Base-by-base conservation (phyloP, 257 asterid genomes). In the Salvia splendens region DNA sequence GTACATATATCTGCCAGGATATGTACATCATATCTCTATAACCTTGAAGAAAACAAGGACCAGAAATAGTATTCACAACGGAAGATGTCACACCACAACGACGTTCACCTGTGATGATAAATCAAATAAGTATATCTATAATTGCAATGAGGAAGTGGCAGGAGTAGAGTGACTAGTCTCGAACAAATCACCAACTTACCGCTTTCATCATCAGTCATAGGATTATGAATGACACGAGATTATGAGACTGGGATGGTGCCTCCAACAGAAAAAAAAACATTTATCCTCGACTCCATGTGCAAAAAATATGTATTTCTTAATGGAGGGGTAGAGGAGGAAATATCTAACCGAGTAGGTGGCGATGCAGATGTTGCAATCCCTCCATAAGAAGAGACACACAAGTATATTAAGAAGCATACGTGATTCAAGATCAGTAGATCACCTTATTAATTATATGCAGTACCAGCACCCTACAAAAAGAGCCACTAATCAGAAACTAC, bases 211-310 rank as follows among this genome's bases (percentile, higher is more conserved):
- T 89, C 77, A 14, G 95, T 81, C 92, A 82, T 84, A 58, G 96
- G 98, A 70, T 92, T 89, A 83, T 89, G 95, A 51, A 92, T 89
- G 3, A n/a, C n/a, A 89, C 94, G 15, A 92, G 96, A 83, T 65
- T 89, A 77, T 84, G 95, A 38, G 89, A 17, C 49, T 58, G 79
- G 10, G 78, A 2, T 20, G 77, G 67, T 43, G 81, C 84, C 95
- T 88, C 84, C 55, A 72, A 61, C 50, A 75, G 62, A 81, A 53
- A 62, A 15, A 70, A 46, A 36, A 35, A 57, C 71, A 72, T 42
- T 46, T 43, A n/a, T n/a, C n/a, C n/a, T n/a, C n/a, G n/a, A 5
- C 32, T 58, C 48, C 48, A 9, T 40, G 38, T 35, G 59, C 28
- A 45, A 40, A 45, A 41, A 2, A 43, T 16, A 61, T 35, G 42